These are phyloP conservation scores for Helotiales sp. DNA, from an alignment of 2,329 filamentous ascomycete species.

Conservation along the genomic window DNA sequence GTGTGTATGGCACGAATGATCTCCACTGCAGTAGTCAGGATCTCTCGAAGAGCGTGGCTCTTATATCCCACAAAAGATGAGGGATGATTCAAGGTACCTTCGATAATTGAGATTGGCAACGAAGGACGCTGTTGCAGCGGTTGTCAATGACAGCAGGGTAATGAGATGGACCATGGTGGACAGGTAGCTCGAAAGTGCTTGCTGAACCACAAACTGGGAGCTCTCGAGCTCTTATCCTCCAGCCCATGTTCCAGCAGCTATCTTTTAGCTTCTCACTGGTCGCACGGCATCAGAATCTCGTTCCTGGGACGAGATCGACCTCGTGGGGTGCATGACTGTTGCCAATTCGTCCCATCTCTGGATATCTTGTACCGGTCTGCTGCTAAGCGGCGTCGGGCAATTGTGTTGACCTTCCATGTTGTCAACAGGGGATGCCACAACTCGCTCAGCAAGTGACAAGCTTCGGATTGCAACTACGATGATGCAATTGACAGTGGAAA, in stretches of 20 bases:
- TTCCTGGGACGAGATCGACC: background rate
- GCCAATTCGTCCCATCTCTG: conserved; percentile 4
- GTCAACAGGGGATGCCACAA: background rate
- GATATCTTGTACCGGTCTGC: background rate
- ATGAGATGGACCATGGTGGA: conserved; percentile 9
- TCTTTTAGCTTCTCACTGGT: background rate
- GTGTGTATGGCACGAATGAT: too few species aligned
- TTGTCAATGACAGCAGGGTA: conserved; percentile 12
- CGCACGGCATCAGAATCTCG: background rate
- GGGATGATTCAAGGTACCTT: too few species aligned
- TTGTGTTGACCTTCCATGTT: background rate
- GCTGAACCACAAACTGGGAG: background rate
- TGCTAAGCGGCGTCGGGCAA: background rate
- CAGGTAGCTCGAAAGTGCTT: background rate
- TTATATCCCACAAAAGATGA: too few species aligned
- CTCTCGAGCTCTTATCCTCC: conserved; percentile 1
- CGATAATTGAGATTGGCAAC: conserved; percentile 63
- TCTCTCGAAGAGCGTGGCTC: too few species aligned
- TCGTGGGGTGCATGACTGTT: conserved; percentile 12
- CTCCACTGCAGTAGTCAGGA: too few species aligned
- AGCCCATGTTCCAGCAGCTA: background rate
- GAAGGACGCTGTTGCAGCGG: conserved; percentile 17
- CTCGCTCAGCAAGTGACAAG: background rate
- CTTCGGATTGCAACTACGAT: background rate
- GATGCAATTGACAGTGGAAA: background rate